Conservation (phyloP, 2,329 filamentous ascomycete species). For the Chrysoporthe austroafricana region DNA sequence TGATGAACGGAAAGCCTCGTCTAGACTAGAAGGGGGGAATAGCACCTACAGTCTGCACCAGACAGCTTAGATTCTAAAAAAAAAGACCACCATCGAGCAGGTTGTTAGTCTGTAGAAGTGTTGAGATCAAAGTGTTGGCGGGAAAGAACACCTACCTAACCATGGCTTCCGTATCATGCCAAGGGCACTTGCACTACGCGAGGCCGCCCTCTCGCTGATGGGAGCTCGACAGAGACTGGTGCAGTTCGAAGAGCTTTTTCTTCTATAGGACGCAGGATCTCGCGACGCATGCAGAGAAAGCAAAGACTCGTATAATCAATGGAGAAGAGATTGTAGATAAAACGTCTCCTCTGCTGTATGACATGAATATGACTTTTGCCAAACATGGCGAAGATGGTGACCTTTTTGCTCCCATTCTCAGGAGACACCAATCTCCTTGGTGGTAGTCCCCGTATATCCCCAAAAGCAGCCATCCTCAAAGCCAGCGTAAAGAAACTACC, state of each 20-base stretch:
- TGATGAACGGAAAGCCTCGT: background rate
- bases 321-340: background rate
- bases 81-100: background rate
- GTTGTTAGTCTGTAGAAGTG: background rate
- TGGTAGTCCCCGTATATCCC: background rate
- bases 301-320: background rate
- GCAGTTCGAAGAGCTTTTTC: background rate
- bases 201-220: background rate
- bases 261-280: background rate
- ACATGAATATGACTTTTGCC: background rate
- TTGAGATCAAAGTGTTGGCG: background rate
- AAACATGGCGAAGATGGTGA: slow-evolving; percentile 1
- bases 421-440: background rate
- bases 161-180: background rate
- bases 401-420: background rate
- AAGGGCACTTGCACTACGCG: background rate
- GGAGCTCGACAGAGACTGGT: background rate
- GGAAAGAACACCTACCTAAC: background rate
- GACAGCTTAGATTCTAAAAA: background rate
- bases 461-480: background rate
- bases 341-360: background rate
- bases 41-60: background rate
- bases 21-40: background rate
- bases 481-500: background rate
- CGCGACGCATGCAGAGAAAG: background rate